A percentile compares a stretch with the other conserved stretches of the same genome.
phyloP scores from a whole-genome alignment of 768 basidiomycete species.

The Trametes elegans region DNA sequence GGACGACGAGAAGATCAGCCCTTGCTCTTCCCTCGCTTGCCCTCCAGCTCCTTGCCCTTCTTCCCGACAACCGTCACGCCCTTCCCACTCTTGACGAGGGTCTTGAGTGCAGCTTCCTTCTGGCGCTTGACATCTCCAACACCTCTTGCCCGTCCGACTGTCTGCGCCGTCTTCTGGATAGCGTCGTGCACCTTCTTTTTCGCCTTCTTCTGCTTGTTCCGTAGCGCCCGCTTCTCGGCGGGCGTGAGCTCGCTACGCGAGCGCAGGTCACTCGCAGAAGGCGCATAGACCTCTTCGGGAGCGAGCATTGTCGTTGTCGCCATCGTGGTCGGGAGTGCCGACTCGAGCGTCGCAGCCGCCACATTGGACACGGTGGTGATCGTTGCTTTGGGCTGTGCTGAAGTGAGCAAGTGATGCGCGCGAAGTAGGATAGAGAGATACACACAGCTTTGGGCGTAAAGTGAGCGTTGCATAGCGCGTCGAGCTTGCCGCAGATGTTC shows the following conservation, averaged over 20 bases:
- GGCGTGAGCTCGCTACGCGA: conserved; percentile 83
- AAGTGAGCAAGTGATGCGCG: conserved; percentile 2
- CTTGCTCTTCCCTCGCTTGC: conserved; percentile 36
- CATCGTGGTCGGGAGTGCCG: conserved; percentile 82
- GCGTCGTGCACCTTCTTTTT: conserved; percentile 65
- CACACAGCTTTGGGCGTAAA: conserved; percentile 91
- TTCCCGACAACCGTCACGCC: conserved; percentile 90
- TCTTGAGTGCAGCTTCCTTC: conserved; percentile 81
- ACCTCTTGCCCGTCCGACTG: conserved; percentile 55
- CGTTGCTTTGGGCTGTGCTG: conserved; percentile 73
- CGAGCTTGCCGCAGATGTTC: conserved; percentile 80
- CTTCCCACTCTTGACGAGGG: conserved; percentile 78
- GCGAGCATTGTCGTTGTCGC: conserved; percentile 80
- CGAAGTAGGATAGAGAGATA: conserved; percentile 18
- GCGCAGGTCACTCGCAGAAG: conserved; percentile 51
- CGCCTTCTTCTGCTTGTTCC: conserved; percentile 66
- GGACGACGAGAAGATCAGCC: background rate
- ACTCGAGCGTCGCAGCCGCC: conserved; percentile 81
- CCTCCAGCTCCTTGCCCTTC: conserved; percentile 37
- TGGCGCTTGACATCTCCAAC: conserved; percentile 65
- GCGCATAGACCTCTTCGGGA: conserved; percentile 86
- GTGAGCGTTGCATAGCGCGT: conserved; percentile 92
- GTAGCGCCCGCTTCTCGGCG: conserved; percentile 70
- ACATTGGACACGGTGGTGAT: conserved; percentile 85
- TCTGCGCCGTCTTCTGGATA: conserved; percentile 64